Base-by-base conservation (phyloP, 257 asterid genomes). In the Knoxia roxburghii region DNA sequence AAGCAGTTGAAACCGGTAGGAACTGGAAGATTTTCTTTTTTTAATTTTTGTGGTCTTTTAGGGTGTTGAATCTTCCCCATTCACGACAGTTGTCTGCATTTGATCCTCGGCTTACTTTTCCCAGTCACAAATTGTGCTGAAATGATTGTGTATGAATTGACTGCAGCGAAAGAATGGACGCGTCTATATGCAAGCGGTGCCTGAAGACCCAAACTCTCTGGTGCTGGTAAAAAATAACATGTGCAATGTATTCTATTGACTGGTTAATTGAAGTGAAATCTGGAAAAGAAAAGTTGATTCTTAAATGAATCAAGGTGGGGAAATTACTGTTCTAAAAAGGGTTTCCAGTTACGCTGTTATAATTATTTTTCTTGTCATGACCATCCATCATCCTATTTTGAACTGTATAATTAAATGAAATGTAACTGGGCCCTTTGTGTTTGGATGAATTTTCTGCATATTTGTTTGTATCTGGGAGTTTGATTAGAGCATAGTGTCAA, bases 1-100 rank as follows among this genome's bases (percentile, higher is more conserved):
- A 94, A 80, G 99, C 99, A 68, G 99, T 94, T 10, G 99, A 90
- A 83, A 94, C 99, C 18, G 99, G 99, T 94, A 68, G 13, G 39
- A 26, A 21, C 54, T 32, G n/a, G 35, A n/a, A 29, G n/a, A 14
- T 39, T 43, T 23, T 15, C 20, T 17, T 46, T 17, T 46, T 46
- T 46, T 13, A n/a, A n/a, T 6, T 46, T 46, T 46, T 60, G 45
- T 20, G 18, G 17, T 48, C 9, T 1, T 9, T 21, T 33, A 1
- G 23, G 17, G 10, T 53, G 37, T 12, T 39, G 45, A 39, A 39
- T 41, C 32, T 6, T 59, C 48, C 37, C 65, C 32, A 13, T 24
- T 23, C 1, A n/a, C 12, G 45, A 43, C 33, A n/a, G n/a, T 27
- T 27, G 4, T 39, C 18, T 45, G 50, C 10, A 24, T n/a, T 18